Evolutionary conservation across 257 asterid genomes (phyloP).

Genomic region (Penstemon eatonii): DNA sequence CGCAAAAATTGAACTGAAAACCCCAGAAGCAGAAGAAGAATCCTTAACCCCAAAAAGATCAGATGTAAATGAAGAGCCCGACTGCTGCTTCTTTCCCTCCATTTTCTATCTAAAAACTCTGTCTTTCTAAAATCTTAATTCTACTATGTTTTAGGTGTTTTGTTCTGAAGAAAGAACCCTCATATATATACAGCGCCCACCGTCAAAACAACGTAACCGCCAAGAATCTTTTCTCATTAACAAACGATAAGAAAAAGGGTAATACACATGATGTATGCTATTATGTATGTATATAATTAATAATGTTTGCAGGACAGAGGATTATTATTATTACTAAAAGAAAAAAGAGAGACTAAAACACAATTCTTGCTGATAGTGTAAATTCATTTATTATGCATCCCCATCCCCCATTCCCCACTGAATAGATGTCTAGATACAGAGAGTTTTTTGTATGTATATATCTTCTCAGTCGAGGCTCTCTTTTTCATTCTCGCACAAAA

Average conservation of each 20-base stretch:
- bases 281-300: conserved; percentile 9
- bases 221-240: conserved; percentile 40
- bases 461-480: neutral
- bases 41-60: conserved; percentile 86
- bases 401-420: neutral
- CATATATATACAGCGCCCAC: conserved; percentile 57
- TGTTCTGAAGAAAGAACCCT: conserved; percentile 5
- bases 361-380: neutral
- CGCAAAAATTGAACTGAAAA: conserved; percentile 65
- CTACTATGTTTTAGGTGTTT: neutral
- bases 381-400: neutral
- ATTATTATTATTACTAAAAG: neutral
- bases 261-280: conserved; percentile 29
- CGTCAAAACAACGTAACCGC: conserved; percentile 62
- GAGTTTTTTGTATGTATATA: neutral
- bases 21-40: conserved; percentile 50
- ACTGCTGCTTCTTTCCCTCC: conserved; percentile 67
- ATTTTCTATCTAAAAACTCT: conserved; percentile 31
- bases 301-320: neutral
- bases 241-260: conserved; percentile 38
- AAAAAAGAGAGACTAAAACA: neutral
- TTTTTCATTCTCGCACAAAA: neutral
- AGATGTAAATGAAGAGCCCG: conserved; percentile 74
- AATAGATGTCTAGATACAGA: neutral
- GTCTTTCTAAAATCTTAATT: conserved; percentile 2